Evolutionary conservation across 2,329 filamentous ascomycete genomes (phyloP), one percentile per base, ranked within the genome.

Genomic region (Calonectria hongkongensis): DNA sequence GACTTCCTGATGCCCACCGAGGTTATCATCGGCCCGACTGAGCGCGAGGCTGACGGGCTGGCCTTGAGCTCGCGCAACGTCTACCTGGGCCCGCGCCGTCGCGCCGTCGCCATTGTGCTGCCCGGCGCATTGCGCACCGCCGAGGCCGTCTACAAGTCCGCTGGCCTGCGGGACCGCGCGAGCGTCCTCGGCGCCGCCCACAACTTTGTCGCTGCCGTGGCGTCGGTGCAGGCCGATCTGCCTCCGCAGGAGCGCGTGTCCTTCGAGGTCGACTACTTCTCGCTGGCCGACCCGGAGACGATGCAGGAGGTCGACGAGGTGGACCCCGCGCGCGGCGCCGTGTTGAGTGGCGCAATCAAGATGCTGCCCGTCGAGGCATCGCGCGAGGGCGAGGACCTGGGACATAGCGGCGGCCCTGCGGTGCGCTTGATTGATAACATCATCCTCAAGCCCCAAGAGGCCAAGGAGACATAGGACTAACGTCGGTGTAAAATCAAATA

Each of bases 351-450:
- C 4, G 97, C 97, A 0, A 87, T 99, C 71, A 97, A 94, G 85
- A 98, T 99, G 93, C 82, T 95, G 56, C 94, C 95, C 0, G 87
- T 98, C 2, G 94, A 97, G 81, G 88, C 91, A 65, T 88, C 92
- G 0, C 88, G 87, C 62, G 86, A 91, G 7, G 94, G 90, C 0
- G 96, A 98, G 83, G 92, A 95, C 76, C 84, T 96, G 30, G 95
- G 95, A 4, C 91, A 91, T 73, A 89, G 90, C 68, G 92, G 92
- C 4, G 93, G 93, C 1, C 94, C 94, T 18, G 83, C 92, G 1
- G 97, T 99, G 60, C 89, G 97, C 74, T 86, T 99, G 84, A 98
- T 99, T 82, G 97, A 99, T 82, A 99, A 99, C 81, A 92, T 98
- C 76, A 93, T 98, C 68, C 82, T 96, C 41, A 85, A 88, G 77